Base-by-base conservation (phyloP, 768 basidiomycete genomes). In the Megacollybia marginata region DNA sequence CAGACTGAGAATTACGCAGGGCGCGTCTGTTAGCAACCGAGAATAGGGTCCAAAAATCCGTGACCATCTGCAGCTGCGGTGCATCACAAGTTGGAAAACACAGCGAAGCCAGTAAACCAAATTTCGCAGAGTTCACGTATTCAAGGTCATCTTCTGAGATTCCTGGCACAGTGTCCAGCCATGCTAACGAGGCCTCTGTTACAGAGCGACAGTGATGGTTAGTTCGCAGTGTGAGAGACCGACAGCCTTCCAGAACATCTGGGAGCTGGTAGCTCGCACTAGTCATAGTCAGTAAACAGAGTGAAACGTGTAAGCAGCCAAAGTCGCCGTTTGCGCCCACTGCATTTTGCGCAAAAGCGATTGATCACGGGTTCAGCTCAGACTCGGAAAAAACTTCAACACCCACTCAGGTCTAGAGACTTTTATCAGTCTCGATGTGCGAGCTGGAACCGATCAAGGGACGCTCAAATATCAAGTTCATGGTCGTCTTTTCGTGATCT, bases 31-130 rank as follows among this genome's bases (percentile, higher is more conserved):
- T 28, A 28, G 23, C 6, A 50, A 70, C 58, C 18, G 73, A 54
- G 42, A 79, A 48, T 46, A 76, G 53, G 36, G 71, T 69, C 49
- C 77, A 56, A 43, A 82, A 71, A 52, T 83, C 78, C 32, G 73
- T 68, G 46, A 77, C 62, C 33, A 80, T 65, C 32, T 69, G 65
- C 19, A 86, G 63, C 59, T 85, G 83, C 0, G 79, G 64, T 8
- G 66, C 63, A 56, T 83, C 83, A 54, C 75, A 78, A 2, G 65
- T 72, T 8, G 84, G 83, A 55, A 78, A 76, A 56, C 80, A 82
- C 1, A 82, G 68, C 1, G 79, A 69, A 1, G 78, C 79, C 28
- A 83, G 68, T 19, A 86, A 64, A 1, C 80, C 81, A 5, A 68
- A 58, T 52, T 73, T 75, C 19, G 68, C 50, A 10, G 20, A 20